These are phyloP conservation scores for Teunomyces panamensis DNA, from an alignment of 805 yeast genomes.

Conservation along the genomic window DNA sequence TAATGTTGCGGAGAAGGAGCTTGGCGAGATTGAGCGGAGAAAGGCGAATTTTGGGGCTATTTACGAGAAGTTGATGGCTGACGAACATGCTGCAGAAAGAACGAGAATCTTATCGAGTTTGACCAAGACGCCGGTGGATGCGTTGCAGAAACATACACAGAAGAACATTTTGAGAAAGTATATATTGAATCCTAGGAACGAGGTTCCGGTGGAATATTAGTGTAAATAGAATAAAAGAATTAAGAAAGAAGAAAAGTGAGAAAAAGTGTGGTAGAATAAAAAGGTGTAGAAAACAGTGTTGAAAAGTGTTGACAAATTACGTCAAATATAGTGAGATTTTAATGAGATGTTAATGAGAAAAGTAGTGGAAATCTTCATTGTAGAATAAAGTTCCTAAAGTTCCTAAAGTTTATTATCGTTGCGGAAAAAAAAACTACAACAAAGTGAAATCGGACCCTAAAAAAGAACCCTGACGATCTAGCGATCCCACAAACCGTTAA, in stretches of 20 bases:
- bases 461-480: too few relatives aligned
- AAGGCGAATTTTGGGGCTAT: constrained; percentile 25
- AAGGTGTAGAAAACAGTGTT: too few relatives aligned
- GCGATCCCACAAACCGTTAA: too few relatives aligned
- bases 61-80: constrained; percentile 30
- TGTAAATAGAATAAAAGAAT: not conserved
- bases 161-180: constrained; percentile 74
- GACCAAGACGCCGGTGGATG: constrained; percentile 29
- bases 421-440: too few relatives aligned
- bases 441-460: too few relatives aligned
- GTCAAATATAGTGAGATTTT: too few relatives aligned
- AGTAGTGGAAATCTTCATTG: too few relatives aligned
- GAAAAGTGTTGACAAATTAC: too few relatives aligned
- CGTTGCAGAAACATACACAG: constrained; percentile 51
- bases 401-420: too few relatives aligned
- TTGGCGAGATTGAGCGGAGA: constrained; percentile 28
- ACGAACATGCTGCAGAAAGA: constrained; percentile 21
- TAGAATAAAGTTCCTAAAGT: too few relatives aligned
- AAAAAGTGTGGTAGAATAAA: too few relatives aligned
- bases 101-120: constrained; percentile 29
- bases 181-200: constrained; percentile 33
- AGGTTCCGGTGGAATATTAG: constrained; percentile 4
- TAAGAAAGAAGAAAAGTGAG: not conserved
- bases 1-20: constrained; percentile 24
- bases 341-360: too few relatives aligned